Evolutionary conservation across 306 rosid species (phyloP).

Genomic region (Ceratonia siliqua): DNA sequence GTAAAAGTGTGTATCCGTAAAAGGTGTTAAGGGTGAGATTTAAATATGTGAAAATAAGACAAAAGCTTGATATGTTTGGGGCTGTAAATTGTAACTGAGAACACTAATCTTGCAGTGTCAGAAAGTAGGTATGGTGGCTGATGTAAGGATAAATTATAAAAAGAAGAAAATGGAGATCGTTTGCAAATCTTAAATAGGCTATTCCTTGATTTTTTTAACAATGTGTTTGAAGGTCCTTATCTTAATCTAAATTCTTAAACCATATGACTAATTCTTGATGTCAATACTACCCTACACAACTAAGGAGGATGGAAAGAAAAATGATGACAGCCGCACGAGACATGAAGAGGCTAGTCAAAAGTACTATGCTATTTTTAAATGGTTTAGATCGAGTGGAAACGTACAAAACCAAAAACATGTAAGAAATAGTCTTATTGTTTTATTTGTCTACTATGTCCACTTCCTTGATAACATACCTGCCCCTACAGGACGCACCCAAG

Average conservation of each 20-base stretch:
- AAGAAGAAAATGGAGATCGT: background rate
- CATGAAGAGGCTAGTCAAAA: background rate
- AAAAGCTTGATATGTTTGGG: background rate
- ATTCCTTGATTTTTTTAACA: slow-evolving; percentile 2
- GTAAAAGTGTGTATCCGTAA: background rate
- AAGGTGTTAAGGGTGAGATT: slow-evolving; percentile 5
- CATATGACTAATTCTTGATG: background rate
- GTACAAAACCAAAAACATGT: background rate
- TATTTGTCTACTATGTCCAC: background rate
- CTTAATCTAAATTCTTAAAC: background rate
- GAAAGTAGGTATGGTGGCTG: background rate
- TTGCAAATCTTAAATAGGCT: background rate
- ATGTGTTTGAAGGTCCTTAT: background rate
- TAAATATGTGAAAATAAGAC: background rate
- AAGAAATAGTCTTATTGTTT: background rate
- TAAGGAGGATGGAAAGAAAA: background rate
- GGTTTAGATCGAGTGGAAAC: background rate
- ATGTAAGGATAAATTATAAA: background rate
- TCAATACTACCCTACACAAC: background rate
- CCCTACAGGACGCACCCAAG: background rate
- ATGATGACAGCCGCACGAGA: background rate
- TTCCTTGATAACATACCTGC: background rate
- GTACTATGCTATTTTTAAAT: background rate
- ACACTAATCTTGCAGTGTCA: background rate
- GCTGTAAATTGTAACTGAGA: slow-evolving; percentile 3